phyloP scores from a whole-genome alignment of 2,329 filamentous ascomycete genomes.

The Fusarium camptoceras region DNA sequence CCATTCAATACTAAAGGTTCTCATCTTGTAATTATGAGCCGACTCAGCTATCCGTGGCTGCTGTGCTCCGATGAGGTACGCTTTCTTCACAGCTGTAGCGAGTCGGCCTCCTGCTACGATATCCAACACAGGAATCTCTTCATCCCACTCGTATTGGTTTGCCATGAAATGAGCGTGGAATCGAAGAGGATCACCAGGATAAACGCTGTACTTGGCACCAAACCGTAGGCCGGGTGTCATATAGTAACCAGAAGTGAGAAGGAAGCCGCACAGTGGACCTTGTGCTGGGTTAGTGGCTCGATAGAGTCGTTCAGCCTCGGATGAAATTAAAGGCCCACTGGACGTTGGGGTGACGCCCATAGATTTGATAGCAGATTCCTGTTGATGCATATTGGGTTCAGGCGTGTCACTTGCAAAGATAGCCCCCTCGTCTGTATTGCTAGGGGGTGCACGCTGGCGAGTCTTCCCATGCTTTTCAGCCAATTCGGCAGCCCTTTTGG shows the following conservation, averaged over 20 bases:
- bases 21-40: slow-evolving; percentile 58
- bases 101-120: slow-evolving; percentile 87
- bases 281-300: slow-evolving; percentile 29
- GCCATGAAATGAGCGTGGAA: slow-evolving; percentile 96
- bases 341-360: slow-evolving; percentile 54
- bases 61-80: slow-evolving; percentile 84
- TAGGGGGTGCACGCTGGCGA: slow-evolving; percentile 2
- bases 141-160: slow-evolving; percentile 86
- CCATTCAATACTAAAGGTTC: slow-evolving; percentile 92
- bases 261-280: slow-evolving; percentile 77
- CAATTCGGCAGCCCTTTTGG: slow-evolving; percentile 50
- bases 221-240: slow-evolving; percentile 93
- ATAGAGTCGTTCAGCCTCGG: slow-evolving; percentile 22
- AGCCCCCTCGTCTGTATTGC: slow-evolving; percentile 26
- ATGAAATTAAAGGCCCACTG: slow-evolving; percentile 48
- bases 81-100: slow-evolving; percentile 96
- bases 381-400: slow-evolving; percentile 21
- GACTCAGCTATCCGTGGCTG: slow-evolving; percentile 52
- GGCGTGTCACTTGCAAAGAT: slow-evolving; percentile 37
- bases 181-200: slow-evolving; percentile 92
- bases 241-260: slow-evolving; percentile 85
- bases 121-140: slow-evolving; percentile 85
- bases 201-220: slow-evolving; percentile 93
- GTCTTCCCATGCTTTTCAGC: slow-evolving; percentile 38
- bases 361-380: slow-evolving; percentile 33